These are phyloP conservation scores for Magnolia changhungtana DNA, from an alignment of 164 flowering plant species.

Conservation along the genomic window DNA sequence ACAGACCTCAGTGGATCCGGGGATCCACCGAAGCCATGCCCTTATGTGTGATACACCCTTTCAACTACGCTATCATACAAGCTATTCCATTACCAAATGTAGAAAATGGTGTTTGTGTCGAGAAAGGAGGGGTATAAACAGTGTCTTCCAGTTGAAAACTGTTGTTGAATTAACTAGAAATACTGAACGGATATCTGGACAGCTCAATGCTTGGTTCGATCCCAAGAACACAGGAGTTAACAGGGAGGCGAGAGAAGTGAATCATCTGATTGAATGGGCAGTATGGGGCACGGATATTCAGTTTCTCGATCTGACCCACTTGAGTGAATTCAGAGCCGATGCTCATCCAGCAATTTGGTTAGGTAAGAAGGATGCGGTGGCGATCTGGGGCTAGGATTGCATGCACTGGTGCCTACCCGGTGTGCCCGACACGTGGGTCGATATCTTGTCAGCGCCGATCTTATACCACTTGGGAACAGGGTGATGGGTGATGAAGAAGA, in stretches of 20 bases:
- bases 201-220: slow-evolving; percentile 94
- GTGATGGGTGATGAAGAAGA: slow-evolving; percentile 14
- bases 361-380: slow-evolving; percentile 88
- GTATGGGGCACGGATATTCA: slow-evolving; percentile 52
- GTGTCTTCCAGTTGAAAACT: no score
- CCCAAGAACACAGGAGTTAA: slow-evolving; percentile 82
- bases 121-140: no score
- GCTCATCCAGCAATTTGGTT: slow-evolving; percentile 96
- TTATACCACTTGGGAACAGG: slow-evolving; percentile 27
- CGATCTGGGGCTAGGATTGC: slow-evolving; percentile 97
- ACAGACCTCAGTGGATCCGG: no score
- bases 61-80: no score
- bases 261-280: slow-evolving; percentile 47
- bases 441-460: slow-evolving; percentile 59
- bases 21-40: no score
- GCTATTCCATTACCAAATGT: no score
- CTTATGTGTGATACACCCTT: no score
- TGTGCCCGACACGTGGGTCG: slow-evolving; percentile 94
- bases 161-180: background rate
- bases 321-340: slow-evolving; percentile 96
- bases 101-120: no score
- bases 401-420: slow-evolving; percentile 99
- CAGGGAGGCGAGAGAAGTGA: slow-evolving; percentile 78
- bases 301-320: slow-evolving; percentile 66
- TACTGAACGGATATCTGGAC: slow-evolving; percentile 29